Evolutionary conservation across 1,284 basidiomycete species (phyloP), one percentile per base, ranked within the genome.

Genomic region (Cryptococcus jaspeensis): DNA sequence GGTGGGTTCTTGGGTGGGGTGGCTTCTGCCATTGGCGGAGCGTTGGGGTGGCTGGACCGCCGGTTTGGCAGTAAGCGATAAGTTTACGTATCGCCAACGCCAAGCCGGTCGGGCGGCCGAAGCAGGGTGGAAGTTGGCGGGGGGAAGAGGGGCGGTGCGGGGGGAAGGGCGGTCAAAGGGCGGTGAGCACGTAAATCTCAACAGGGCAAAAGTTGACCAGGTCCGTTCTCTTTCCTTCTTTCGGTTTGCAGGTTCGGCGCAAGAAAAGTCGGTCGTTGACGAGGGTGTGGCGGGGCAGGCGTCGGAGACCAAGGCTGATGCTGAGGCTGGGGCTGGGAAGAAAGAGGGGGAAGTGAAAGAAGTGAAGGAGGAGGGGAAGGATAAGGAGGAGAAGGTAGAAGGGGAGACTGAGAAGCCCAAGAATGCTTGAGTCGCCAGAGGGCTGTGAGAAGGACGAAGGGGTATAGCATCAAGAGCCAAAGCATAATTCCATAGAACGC

Each of bases 31-130:
- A 57, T 75, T 9, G 73, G 73, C 28, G 65, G 67, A 15, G 71
- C 64, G 22, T 55, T 75, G 18, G 72, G 72, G 22, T 75, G 66
- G 64, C 64, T 65, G 2, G 73, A 75, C 48, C 54, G 65, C 11
- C 44, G 69, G 23, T 59, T 70, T 18, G 69, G 71, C 28, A 53
- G 58, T 18, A 46, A 52, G 44, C 39, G 28, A 32, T 32, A 9
- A 32, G 28, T 9, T 9, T 9, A 32, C 28, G 28, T n/a, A n/a
- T n/a, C n/a, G n/a, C n/a, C n/a, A n/a, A n/a, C n/a, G 28, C 28
- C 28, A 32, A 32, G 28, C 28, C 5, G 28, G 28, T 4, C 9
- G 28, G 4, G 28, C 4, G 28, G 28, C 9, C 4, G 28, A 32
- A 9, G 9, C 5, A 9, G 28, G 5, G 28, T 9, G 28, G 54